phyloP scores from a whole-genome alignment of 148 eudicot species.

The Hydrangea macrophylla region DNA sequence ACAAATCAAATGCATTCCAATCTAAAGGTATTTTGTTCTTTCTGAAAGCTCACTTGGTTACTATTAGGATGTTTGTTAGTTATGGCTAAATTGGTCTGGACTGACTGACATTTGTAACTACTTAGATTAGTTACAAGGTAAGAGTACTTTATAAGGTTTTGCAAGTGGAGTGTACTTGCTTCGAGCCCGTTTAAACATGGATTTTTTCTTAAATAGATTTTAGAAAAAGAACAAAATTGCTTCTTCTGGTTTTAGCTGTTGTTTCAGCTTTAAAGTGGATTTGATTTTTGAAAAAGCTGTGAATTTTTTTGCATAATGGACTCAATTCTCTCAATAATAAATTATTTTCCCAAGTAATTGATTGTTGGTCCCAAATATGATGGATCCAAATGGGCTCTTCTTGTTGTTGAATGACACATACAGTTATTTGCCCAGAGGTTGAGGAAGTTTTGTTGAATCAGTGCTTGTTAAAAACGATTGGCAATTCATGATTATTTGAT shows the following conservation, averaged over 20 bases:
- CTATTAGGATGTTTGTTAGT: neutral
- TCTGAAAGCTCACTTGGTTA: neutral
- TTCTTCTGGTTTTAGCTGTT: too few relatives aligned
- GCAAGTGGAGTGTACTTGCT: too few relatives aligned
- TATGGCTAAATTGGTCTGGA: neutral
- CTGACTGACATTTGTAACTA: neutral
- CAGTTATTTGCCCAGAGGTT: neutral
- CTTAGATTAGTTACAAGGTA: neutral
- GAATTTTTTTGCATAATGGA: too few relatives aligned
- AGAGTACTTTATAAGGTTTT: too few relatives aligned
- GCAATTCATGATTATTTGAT: neutral
- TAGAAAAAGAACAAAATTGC: too few relatives aligned
- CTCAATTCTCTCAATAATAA: too few relatives aligned
- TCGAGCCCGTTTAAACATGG: too few relatives aligned
- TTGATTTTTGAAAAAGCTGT: too few relatives aligned
- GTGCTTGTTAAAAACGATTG: neutral
- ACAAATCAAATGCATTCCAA: slow-evolving; percentile 17
- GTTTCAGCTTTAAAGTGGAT: too few relatives aligned
- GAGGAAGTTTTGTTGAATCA: neutral
- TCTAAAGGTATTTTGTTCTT: slow-evolving; percentile 34
- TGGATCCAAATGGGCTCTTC: neutral
- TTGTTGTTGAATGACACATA: neutral
- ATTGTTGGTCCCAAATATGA: too few relatives aligned
- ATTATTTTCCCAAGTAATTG: too few relatives aligned
- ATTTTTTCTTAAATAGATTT: too few relatives aligned